These are phyloP conservation scores for Canna indica DNA, from an alignment of 176 grass and related monocot genomes.

Conservation along the genomic window DNA sequence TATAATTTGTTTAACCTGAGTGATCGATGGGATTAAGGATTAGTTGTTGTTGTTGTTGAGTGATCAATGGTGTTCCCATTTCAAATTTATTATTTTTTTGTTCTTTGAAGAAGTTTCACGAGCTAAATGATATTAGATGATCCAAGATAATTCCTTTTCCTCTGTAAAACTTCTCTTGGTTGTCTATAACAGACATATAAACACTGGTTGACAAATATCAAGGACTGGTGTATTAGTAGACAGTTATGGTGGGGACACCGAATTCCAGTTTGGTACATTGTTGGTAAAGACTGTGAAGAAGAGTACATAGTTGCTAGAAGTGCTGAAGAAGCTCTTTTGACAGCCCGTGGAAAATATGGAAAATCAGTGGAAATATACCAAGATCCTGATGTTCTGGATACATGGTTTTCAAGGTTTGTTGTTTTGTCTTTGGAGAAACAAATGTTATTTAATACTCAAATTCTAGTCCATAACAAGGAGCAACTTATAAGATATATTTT, in stretches of 20 bases:
- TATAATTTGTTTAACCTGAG: not conserved
- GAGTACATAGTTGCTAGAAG: slow-evolving; percentile 86
- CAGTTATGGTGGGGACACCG: slow-evolving; percentile 98
- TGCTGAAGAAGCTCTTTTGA: slow-evolving; percentile 64
- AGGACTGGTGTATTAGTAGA: slow-evolving; percentile 99
- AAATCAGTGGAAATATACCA: slow-evolving; percentile 97
- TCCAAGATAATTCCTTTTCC: not conserved
- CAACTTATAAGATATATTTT: not conserved
- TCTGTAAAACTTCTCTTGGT: not conserved
- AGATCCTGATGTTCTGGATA: slow-evolving; percentile 93
- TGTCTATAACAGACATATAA: slow-evolving; percentile 79
- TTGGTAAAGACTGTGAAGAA: slow-evolving; percentile 83
- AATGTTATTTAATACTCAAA: not conserved
- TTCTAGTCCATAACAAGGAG: not conserved
- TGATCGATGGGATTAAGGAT: too few relatives aligned
- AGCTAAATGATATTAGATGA: not conserved
- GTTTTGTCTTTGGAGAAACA: not conserved
- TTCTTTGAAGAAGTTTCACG: not conserved
- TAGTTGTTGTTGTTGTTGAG: too few relatives aligned
- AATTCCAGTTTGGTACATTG: slow-evolving; percentile 98
- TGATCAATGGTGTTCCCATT: too few relatives aligned
- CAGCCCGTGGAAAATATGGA: slow-evolving; percentile 74
- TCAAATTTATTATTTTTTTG: not conserved
- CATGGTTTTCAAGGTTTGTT: slow-evolving; percentile 96
- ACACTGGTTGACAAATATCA: slow-evolving; percentile 99